Base-by-base conservation (phyloP, 768 basidiomycete genomes). In the Psilocybe subaeruginosa region DNA sequence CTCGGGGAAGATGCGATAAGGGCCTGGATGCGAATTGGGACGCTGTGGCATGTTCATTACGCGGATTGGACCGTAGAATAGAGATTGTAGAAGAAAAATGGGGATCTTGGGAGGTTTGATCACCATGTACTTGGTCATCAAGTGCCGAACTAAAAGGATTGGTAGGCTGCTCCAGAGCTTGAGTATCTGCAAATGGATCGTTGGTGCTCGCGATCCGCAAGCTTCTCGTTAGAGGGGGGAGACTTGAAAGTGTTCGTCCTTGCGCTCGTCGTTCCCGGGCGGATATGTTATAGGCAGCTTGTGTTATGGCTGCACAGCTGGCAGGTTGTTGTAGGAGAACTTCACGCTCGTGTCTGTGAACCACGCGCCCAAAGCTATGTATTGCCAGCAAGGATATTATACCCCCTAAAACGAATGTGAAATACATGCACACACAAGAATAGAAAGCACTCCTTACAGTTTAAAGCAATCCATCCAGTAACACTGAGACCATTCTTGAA, bases 291-390 rank as follows among this genome's bases (percentile, higher is more conserved):
- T 70, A 69, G 19, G 64, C 67, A 11, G 76, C 74, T 55, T 71
- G 73, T 33, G 69, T 61, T 41, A 76, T 70, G 12, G 70, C 73
- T 51, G 78, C 74, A 73, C 80, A 82, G 2, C 75, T 73, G 3
- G 74, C 70, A 2, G 84, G 78, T 58, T 82, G 78, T 54, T 83
- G 82, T 9, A 87, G 68, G 33, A 86, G 70, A 1, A 80, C 78
- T 46, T 88, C 87, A 47, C 78, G 73, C 68, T 89, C 87, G 64
- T 88, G 85, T n/a, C 87, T 78, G 31, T 77, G 78, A 17, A 87
- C 78, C 7, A 87, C 87, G 19, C 84, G 79, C 46, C 81, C 76
- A 64, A 86, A 87, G 70, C 84, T 87, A 64, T 86, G 83, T 62
- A 88, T 82, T 12, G 81, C 79, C 37, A 86, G 73, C 12, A 84